Base-by-base conservation (phyloP, 106 monocot genomes). In the Amphibolis antarctica region DNA sequence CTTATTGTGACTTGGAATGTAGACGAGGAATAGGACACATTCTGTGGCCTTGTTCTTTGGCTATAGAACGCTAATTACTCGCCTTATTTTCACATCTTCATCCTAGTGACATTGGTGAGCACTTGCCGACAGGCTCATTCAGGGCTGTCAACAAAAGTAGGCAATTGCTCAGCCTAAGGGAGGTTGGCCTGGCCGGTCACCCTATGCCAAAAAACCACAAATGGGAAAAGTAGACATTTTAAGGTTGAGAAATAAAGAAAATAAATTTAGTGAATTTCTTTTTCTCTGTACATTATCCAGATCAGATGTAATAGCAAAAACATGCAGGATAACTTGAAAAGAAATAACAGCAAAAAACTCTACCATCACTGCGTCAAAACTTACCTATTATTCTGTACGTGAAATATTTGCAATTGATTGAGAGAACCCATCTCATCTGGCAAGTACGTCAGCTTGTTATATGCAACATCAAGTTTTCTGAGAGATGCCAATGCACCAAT, bases 341-440 rank as follows among this genome's bases (percentile, higher is more conserved):
- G 14, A 14, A 12, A 57, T 13, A 17, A 9, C 13, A 49, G 11
- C 48, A 49, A 49, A 49, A 49, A 26, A 27, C 14, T 6, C 56
- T 57, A 14, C 19, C n/a, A n/a, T n/a, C n/a, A n/a, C n/a, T n/a
- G n/a, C 23, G 46, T 25, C 26, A 71, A 13, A 51, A 26, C 22
- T 0, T 85, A 89, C 94, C 82, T 84, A 55, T 89, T 96, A 45
- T 78, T 86, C 26, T 52, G 68, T 45, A 72, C 79, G 64, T 78
- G 79, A 26, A 89, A 72, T 77, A 89, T 70, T 74, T 89, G 76
- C 70, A 96, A 86, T 42, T 89, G 73, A 30, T 48, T 78, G 69
- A 96, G 71, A 60, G 42, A 55, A 28, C 81, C 86, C 52, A 96
- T 53, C 65, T 89, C 86, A 60, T 64, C 74, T 54, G 94, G 94